Evolutionary conservation across 148 eudicot genomes (phyloP), one percentile per base, ranked within the genome.

Genomic region (Heliosperma pusillum): DNA sequence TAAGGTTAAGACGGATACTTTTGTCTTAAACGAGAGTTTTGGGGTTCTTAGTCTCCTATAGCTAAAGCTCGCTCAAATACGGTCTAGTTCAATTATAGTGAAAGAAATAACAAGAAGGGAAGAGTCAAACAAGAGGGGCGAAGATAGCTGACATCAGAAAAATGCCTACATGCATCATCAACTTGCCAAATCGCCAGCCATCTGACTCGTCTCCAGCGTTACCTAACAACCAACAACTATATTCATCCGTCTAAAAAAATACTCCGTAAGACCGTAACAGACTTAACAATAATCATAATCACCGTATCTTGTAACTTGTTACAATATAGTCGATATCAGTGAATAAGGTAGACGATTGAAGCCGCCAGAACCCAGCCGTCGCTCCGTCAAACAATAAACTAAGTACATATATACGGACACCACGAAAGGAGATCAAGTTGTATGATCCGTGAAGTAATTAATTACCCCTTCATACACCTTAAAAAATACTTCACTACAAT

Each of bases 131-230:
- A 63, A 63, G 20, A 29, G 21, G n/a, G 42, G 22, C 22, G 33
- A 65, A 19, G 25, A 40, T n/a, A 42, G 70, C 47, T 66, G 70
- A 66, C 10, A 22, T 66, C 52, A 66, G 26, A 36, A 36, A 26
- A 1, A n/a, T 2, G 44, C 0, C 7, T 8, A 36, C 52, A 20
- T 36, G 70, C 29, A 25, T 63, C 66, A 27, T 63, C 42, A 16
- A 24, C 11, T 36, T 24, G 22, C 47, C 10, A 30, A 66, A 33
- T 66, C 11, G 22, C 45, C 19, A 66, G 50, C 9, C 2, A 36
- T 36, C 42, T 36, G 42, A 36, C 42, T 33, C 24, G 27, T 66
- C 47, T 19, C 12, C 47, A 66, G 24, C 47, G 17, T 3, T 36
- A 36, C 42, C 42, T 27, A 62, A 26, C 3, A 1, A 22, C 36